These are phyloP conservation scores for Hypoxylon perforatum DNA, from an alignment of 495 filamentous ascomycete species.

Conservation along the genomic window DNA sequence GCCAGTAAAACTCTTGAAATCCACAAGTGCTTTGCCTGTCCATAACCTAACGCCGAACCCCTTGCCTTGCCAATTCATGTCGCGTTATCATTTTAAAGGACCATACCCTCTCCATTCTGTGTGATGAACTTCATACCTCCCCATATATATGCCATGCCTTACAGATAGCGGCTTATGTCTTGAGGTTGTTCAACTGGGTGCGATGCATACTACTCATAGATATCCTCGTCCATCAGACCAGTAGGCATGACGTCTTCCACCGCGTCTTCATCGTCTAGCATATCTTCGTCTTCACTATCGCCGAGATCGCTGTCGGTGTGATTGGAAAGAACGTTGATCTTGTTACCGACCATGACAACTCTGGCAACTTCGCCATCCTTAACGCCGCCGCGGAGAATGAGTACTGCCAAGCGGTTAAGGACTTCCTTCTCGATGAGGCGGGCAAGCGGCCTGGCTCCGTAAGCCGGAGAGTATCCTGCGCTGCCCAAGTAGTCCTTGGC, in stretches of 20 bases:
- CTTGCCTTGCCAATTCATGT: no score
- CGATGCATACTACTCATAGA: conserved; percentile 68
- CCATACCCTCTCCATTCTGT: no score
- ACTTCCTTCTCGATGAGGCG: conserved; percentile 96
- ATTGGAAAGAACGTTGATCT: conserved; percentile 83
- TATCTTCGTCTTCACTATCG: conserved; percentile 74
- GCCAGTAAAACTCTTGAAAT: no score
- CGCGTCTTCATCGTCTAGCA: conserved; percentile 73
- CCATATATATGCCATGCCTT: no score
- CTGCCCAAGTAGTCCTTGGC: conserved; percentile 91
- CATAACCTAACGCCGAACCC: no score
- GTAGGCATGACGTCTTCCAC: conserved; percentile 74
- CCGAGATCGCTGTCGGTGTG: conserved; percentile 70
- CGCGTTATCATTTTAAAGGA: no score
- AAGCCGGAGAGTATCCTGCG: conserved; percentile 91
- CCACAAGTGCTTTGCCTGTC: no score
- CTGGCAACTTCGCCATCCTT: conserved; percentile 84
- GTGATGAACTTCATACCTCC: no score
- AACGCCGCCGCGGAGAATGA: conserved; percentile 86
- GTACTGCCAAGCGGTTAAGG: conserved; percentile 88
- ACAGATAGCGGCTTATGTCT: no score
- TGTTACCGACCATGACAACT: conserved; percentile 77
- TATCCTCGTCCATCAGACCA: conserved; percentile 74
- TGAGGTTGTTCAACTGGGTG: no score
- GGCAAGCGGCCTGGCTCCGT: conserved; percentile 88